These are phyloP conservation scores for Gentiana macrophylla DNA, from an alignment of 257 asterid species.

Conservation along the genomic window DNA sequence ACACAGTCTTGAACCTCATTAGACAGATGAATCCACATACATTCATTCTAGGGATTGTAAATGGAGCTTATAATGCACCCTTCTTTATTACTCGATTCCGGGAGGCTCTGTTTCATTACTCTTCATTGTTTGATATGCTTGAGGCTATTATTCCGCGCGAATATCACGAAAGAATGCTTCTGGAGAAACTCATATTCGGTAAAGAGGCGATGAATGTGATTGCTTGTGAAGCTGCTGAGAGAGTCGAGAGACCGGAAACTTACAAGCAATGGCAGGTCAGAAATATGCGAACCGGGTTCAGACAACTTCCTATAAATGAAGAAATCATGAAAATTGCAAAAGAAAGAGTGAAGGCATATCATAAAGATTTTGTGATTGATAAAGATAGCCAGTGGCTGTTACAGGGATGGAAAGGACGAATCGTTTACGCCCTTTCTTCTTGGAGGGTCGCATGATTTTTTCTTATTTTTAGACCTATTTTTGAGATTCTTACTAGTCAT, in stretches of 20 bases:
- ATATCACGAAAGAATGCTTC: slow-evolving; percentile 23
- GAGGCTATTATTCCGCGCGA: slow-evolving; percentile 34
- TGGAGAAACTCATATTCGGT: slow-evolving; percentile 28
- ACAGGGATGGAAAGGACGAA: slow-evolving; percentile 45
- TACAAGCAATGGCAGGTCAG: slow-evolving; percentile 40
- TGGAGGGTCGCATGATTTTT: slow-evolving; percentile 15
- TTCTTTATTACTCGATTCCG: slow-evolving; percentile 35
- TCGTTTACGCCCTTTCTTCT: slow-evolving; percentile 25
- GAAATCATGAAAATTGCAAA: slow-evolving; percentile 23
- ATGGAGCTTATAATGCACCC: slow-evolving; percentile 37
- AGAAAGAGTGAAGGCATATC: slow-evolving; percentile 20
- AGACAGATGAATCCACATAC: slow-evolving; percentile 26
- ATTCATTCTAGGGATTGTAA: slow-evolving; percentile 26
- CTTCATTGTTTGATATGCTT: slow-evolving; percentile 35
- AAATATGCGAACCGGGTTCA: slow-evolving; percentile 26
- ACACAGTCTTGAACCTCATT: slow-evolving; percentile 26
- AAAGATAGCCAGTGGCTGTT: slow-evolving; percentile 30
- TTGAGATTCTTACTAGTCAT: not conserved
- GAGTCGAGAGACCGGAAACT: slow-evolving; percentile 42
- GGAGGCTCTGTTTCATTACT: slow-evolving; percentile 35
- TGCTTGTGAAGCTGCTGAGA: slow-evolving; percentile 40
- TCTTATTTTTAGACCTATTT: slow-evolving; percentile 3
- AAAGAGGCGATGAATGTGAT: slow-evolving; percentile 39
- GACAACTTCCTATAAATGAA: slow-evolving; percentile 27
- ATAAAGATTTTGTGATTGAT: slow-evolving; percentile 30